phyloP scores from a whole-genome alignment of 2,329 filamentous ascomycete species.

The Leptographium galeiforme region DNA sequence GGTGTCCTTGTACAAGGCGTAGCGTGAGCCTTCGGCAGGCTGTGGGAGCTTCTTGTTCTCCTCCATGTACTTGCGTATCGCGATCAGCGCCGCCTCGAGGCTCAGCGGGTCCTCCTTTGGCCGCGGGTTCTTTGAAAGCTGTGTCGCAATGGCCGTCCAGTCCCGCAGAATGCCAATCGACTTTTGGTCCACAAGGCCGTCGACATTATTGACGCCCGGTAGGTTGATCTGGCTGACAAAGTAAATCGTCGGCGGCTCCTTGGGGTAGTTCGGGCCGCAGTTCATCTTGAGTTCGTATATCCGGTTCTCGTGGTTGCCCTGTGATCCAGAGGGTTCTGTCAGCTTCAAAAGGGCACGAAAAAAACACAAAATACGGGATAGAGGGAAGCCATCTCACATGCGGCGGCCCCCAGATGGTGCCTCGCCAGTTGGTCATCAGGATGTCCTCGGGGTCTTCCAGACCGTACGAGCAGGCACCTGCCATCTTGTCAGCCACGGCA shows the following conservation, averaged over 20 bases:
- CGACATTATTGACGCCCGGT: conserved; percentile 74
- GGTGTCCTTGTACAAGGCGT: conserved; percentile 18
- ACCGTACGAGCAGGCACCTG: conserved; percentile 94
- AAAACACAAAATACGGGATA: neutral
- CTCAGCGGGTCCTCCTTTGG: conserved; percentile 20
- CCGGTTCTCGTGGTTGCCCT: conserved; percentile 88
- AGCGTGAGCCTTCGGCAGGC: conserved; percentile 66
- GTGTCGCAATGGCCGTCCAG: conserved; percentile 94
- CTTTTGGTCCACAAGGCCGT: conserved; percentile 71
- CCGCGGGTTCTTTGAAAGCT: conserved; percentile 29
- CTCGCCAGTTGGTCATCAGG: conserved; percentile 97
- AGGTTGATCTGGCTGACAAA: conserved; percentile 94
- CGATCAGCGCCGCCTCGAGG: conserved; percentile 21
- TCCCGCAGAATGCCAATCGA: conserved; percentile 74
- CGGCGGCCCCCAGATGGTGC: conserved; percentile 90
- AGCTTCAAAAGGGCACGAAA: neutral
- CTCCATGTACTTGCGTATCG: conserved; percentile 56
- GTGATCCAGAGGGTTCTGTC: neutral
- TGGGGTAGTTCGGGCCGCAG: conserved; percentile 81
- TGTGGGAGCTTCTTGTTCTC: conserved; percentile 93
- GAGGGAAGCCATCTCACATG: conserved; percentile 48
- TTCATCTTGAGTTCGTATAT: conserved; percentile 98
- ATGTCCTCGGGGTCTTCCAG: conserved; percentile 88
- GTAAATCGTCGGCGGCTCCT: conserved; percentile 74
- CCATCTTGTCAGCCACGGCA: neutral